Conservation (phyloP, 2,329 filamentous ascomycete genomes). For the Bertia moriformis region DNA sequence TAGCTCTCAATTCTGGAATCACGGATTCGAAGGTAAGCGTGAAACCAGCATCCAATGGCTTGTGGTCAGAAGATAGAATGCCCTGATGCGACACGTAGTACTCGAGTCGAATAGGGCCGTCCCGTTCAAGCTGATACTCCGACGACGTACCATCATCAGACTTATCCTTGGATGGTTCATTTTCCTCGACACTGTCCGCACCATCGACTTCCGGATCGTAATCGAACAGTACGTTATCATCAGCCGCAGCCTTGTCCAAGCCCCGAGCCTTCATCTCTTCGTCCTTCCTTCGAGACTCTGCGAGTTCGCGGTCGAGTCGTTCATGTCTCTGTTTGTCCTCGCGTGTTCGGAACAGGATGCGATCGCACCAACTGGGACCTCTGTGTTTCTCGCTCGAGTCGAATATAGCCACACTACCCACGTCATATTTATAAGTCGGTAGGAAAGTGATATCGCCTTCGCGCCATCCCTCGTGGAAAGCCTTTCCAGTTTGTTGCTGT, state of each 20-base stretch:
- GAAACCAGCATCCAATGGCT: conserved; percentile 75
- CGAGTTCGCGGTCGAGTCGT: conserved; percentile 44
- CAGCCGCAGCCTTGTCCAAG: conserved; percentile 56
- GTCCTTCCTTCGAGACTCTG: conserved; percentile 56
- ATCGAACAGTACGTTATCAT: conserved; percentile 75
- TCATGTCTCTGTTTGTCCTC: conserved; percentile 56
- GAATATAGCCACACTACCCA: conserved; percentile 82
- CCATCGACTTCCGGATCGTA: conserved; percentile 75
- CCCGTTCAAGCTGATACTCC: conserved; percentile 37
- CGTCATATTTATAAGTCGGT: conserved; percentile 94
- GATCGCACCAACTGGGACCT: conserved; percentile 91
- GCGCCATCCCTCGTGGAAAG: conserved; percentile 81
- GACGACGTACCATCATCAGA: conserved; percentile 25
- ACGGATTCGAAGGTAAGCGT: conserved; percentile 75
- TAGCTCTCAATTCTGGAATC: conserved; percentile 69
- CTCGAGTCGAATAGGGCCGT: conserved; percentile 40
- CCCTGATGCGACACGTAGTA: conserved; percentile 79
- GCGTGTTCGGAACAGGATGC: conserved; percentile 72
- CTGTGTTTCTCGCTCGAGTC: conserved; percentile 91
- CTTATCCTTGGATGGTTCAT: conserved; percentile 37
- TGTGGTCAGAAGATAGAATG: conserved; percentile 87
- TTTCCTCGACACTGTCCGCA: conserved; percentile 37
- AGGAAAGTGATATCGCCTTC: conserved; percentile 81
- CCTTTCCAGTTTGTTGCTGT: conserved; percentile 60
- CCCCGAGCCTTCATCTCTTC: conserved; percentile 75